These are phyloP conservation scores for Fraxinus cuspidata DNA, from an alignment of 257 asterid genomes.

Conservation along the genomic window DNA sequence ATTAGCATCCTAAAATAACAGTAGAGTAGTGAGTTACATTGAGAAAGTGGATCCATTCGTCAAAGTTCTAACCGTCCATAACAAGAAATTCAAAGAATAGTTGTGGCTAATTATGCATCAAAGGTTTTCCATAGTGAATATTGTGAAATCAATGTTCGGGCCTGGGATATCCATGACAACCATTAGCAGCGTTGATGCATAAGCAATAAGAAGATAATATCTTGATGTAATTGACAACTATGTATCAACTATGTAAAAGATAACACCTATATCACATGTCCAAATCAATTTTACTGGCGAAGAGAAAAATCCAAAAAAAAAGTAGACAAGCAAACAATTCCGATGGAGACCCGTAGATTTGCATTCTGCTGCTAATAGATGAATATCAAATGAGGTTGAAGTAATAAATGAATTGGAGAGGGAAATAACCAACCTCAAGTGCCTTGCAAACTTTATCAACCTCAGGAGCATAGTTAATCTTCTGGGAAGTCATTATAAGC, in stretches of 20 bases:
- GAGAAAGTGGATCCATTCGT: slow-evolving; percentile 4
- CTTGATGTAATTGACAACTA: not conserved
- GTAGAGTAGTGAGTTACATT: not conserved
- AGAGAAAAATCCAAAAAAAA: not conserved
- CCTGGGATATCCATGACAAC: not conserved
- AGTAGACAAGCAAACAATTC: slow-evolving; percentile 3
- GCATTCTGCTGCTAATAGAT: not conserved
- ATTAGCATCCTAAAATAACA: not conserved
- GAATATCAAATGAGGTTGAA: slow-evolving; percentile 20
- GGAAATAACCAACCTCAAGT: slow-evolving; percentile 69
- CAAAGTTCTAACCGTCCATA: not conserved
- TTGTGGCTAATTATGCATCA: not conserved
- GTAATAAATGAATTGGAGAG: slow-evolving; percentile 1
- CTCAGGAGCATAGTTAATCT: slow-evolving; percentile 89
- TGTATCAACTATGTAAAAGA: not conserved
- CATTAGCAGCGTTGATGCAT: not conserved
- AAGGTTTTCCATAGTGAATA: not conserved
- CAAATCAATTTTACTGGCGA: not conserved
- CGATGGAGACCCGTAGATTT: not conserved
- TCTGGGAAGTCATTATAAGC: slow-evolving; percentile 92
- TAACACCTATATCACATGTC: not conserved
- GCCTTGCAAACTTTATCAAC: slow-evolving; percentile 98
- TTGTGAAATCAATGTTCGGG: not conserved
- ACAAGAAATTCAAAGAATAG: not conserved
- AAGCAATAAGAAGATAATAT: not conserved